These are phyloP conservation scores for Zygosaccharomyces sapae DNA, from an alignment of 1,139 yeast genomes.

Conservation along the genomic window DNA sequence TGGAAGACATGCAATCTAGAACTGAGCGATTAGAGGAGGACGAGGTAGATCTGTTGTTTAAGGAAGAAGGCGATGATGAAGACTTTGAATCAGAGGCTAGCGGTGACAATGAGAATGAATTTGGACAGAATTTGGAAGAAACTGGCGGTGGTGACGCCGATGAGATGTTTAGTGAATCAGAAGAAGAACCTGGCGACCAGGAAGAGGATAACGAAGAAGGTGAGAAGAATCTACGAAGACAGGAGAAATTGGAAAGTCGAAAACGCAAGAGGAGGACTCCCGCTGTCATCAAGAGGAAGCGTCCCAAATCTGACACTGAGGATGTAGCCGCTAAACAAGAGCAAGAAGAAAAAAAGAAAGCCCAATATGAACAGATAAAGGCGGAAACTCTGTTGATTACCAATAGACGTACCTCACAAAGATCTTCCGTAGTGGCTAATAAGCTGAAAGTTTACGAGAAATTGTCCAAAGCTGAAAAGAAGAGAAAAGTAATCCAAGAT, in stretches of 20 bases:
- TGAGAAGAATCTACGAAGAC: constrained; percentile 56
- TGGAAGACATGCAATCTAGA: constrained; percentile 38
- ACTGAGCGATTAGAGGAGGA: constrained; percentile 54
- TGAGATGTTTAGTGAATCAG: constrained; percentile 42
- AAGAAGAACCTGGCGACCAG: constrained; percentile 33
- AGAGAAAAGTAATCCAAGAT: constrained; percentile 47
- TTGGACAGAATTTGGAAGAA: constrained; percentile 21
- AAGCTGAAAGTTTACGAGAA: constrained; percentile 74
- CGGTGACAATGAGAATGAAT: constrained; percentile 25
- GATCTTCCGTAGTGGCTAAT: constrained; percentile 74
- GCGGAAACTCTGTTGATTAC: constrained; percentile 49
- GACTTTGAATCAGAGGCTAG: constrained; percentile 50
- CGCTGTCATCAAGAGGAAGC: constrained; percentile 47
- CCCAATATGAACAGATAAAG: constrained; percentile 34
- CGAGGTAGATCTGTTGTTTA: constrained; percentile 68
- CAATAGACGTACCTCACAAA: constrained; percentile 67
- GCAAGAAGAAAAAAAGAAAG: constrained; percentile 18
- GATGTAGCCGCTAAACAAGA: constrained; percentile 21
- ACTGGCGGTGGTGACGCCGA: constrained; percentile 38
- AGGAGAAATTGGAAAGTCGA: constrained; percentile 45
- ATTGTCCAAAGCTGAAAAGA: constrained; percentile 64
- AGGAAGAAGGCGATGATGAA: constrained; percentile 79
- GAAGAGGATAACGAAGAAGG: constrained; percentile 62
- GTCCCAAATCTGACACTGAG: constrained; percentile 15
- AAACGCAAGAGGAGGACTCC: constrained; percentile 38